phyloP scores from a whole-genome alignment of 192 early-diverging fungal genomes.

The Pecoramyces ruminantium region DNA sequence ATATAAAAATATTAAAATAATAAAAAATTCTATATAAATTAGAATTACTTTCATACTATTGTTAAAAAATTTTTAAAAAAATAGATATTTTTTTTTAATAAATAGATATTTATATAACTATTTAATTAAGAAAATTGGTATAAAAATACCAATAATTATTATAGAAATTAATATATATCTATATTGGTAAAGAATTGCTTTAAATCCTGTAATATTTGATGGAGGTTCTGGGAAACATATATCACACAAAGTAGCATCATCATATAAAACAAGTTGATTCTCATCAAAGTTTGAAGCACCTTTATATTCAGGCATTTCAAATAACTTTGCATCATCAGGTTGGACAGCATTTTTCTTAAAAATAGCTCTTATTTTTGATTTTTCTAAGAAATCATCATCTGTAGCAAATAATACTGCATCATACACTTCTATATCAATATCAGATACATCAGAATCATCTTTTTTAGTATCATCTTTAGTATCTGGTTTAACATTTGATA shows the following conservation, averaged over 20 bases:
- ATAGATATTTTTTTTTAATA: too few relatives aligned
- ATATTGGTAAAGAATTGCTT: background rate
- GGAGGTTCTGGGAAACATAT: background rate
- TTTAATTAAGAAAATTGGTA: background rate
- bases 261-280: background rate
- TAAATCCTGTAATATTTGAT: background rate
- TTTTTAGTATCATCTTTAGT: too few relatives aligned
- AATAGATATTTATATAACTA: too few relatives aligned
- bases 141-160: background rate
- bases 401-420: constrained; percentile 39
- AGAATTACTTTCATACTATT: too few relatives aligned
- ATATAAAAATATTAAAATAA: too few relatives aligned
- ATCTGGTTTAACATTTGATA: too few relatives aligned
- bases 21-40: too few relatives aligned
- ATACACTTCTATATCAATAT: constrained; percentile 8
- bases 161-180: background rate
- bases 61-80: too few relatives aligned
- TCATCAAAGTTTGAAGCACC: constrained; percentile 2
- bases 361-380: constrained; percentile 18
- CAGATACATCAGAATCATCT: background rate
- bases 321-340: constrained; percentile 34
- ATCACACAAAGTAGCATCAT: background rate
- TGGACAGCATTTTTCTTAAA: constrained; percentile 30
- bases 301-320: constrained; percentile 39
- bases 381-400: constrained; percentile 42